Base-by-base conservation (phyloP, 2,329 filamentous ascomycete species). In the Huntiella moniliformis region DNA sequence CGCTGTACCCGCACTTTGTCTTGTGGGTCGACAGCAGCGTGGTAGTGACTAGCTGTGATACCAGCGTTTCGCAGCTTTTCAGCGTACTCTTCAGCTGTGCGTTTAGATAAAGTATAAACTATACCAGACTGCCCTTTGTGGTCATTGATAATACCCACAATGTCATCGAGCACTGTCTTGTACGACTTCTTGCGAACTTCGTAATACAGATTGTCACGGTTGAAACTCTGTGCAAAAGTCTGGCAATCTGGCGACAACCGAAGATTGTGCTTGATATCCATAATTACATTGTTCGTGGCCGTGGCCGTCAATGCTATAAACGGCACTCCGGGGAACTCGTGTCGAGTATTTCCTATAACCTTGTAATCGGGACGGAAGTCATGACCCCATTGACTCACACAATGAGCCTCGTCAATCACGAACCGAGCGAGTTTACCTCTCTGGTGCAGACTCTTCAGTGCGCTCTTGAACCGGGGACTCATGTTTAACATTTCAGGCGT, bases 341-440 rank as follows among this genome's bases (percentile, higher is more conserved):
- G 60, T 42, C 88, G 74, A 38, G 95, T 66, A 49, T 77, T 70
- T 22, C 87, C 85, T 3, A 98, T 67, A 28, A 74, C 73, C 60
- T 94, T 94, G 65, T 98, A 98, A 58, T 96, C 88, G 1, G 87
- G 88, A 39, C 92, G 77, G 58, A 98, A 98, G 60, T 98, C 91
- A 54, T 98, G 91, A 1, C 91, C 91, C 91, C 91, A 98, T 66
- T 98, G 87, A 60, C 91, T 96, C 18, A 98, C 88, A 60, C 91
- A 98, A 60, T 98, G 91, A n/a, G 91, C 91, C 63, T 98, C 92
- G 54, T 98, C 91, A 51, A 98, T 93, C 45, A 98, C 91, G 42
- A 98, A 75, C 18, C 91, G 77, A 12, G 92, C 88, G 44, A 98
- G 74, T 54, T 79, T 82, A 3, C 70, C 66, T 43, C 75, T 75